Percentiles rank a stretch among this genome's conserved stretches.
Conservation (phyloP, 352 stramenopile species). For the Globisporangium radiosum region DNA sequence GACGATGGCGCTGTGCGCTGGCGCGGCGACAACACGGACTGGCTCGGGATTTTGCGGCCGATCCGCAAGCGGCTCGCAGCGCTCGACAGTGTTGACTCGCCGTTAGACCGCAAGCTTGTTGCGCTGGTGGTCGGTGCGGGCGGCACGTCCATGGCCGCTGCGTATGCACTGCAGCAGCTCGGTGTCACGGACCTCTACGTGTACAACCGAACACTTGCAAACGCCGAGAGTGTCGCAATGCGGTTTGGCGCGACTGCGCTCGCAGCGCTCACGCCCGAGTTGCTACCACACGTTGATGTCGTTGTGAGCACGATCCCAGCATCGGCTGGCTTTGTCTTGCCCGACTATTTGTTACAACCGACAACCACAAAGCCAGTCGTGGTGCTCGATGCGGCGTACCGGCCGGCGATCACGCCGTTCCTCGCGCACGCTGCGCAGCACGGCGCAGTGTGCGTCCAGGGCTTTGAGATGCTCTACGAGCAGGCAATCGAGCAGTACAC, state of each 20-base stretch:
- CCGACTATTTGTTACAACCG: conserved; percentile 46
- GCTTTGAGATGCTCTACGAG: conserved; percentile 98
- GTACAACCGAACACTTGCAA: conserved; percentile 94
- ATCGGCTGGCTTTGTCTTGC: conserved; percentile 74
- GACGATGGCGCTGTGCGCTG: conserved; percentile 29
- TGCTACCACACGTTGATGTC: conserved; percentile 66
- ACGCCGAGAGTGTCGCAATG: conserved; percentile 84
- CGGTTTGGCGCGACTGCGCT: conserved; percentile 84
- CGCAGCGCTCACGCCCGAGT: conserved; percentile 38
- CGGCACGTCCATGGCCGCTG: conserved; percentile 92
- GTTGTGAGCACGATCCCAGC: conserved; percentile 96
- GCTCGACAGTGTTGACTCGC: neutral
- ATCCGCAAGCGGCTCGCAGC: conserved; percentile 60
- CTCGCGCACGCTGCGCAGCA: conserved; percentile 81
- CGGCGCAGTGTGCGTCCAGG: conserved; percentile 90
- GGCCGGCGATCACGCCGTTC: conserved; percentile 92
- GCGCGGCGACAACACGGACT: conserved; percentile 98
- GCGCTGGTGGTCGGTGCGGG: conserved; percentile 89
- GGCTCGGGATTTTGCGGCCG: conserved; percentile 94
- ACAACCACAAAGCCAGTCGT: conserved; percentile 27
- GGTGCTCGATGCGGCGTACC: conserved; percentile 98
- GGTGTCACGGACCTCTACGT: conserved; percentile 85
- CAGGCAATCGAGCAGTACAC: conserved; percentile 96
- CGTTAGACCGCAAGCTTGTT: conserved; percentile 12
- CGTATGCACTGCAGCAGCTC: conserved; percentile 90